These are phyloP conservation scores for Colletotrichum musicola DNA, from an alignment of 2,329 filamentous ascomycete genomes.

Conservation along the genomic window DNA sequence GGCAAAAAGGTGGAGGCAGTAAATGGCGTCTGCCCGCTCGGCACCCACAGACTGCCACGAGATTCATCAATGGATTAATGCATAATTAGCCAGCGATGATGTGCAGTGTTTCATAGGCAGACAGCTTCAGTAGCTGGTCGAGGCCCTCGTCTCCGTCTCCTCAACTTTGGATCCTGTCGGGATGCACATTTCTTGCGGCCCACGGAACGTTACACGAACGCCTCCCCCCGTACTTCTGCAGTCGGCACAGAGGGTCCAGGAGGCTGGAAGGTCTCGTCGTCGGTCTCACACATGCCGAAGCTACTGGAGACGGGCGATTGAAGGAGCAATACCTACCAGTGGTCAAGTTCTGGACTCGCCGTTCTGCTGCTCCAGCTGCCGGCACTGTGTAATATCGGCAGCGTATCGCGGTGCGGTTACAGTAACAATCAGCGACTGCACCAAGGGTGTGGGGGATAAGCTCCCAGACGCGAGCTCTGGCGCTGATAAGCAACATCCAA, in stretches of 20 bases:
- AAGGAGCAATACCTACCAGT: constrained; percentile 14
- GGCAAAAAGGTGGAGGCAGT: background rate
- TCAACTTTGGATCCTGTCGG: constrained; percentile 24
- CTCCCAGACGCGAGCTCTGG: constrained; percentile 29
- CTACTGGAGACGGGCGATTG: background rate
- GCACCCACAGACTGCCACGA: too few species aligned
- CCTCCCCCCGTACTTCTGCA: constrained; percentile 29
- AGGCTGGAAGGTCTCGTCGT: background rate
- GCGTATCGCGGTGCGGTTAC: constrained; percentile 1
- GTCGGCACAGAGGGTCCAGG: constrained; percentile 3
- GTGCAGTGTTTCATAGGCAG: background rate
- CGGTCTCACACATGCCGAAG: constrained; percentile 25
- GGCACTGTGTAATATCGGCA: background rate
- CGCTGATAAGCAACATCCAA: constrained; percentile 32
- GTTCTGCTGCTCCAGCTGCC: constrained; percentile 16
- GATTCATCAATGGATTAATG: constrained; percentile 21
- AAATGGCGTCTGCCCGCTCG: too few species aligned
- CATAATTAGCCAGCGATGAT: constrained; percentile 16
- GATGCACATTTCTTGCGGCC: constrained; percentile 21
- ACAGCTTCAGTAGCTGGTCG: too few species aligned
- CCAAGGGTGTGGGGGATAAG: constrained; percentile 36
- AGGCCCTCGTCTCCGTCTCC: background rate
- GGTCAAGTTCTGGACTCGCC: constrained; percentile 6
- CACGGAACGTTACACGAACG: constrained; percentile 30
- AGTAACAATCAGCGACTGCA: constrained; percentile 5